Percentiles rank a stretch among this genome's conserved stretches.
These are phyloP conservation scores for Cerioporus squamosus DNA, from an alignment of 1,284 basidiomycete genomes.

Conservation along the genomic window DNA sequence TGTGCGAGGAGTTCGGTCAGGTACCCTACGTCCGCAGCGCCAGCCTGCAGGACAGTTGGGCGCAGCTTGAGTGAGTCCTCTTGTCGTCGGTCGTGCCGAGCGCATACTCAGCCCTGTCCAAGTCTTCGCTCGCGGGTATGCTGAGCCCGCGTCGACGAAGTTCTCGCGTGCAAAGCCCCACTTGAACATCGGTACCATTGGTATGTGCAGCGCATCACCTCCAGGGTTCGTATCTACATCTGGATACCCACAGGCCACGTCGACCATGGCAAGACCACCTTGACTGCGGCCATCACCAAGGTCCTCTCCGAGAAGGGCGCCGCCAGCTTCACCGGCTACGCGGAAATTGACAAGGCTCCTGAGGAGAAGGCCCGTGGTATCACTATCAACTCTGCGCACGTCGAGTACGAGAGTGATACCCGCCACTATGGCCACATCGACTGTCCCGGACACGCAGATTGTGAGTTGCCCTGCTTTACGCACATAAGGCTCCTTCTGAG, in stretches of 20 bases:
- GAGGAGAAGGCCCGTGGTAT: constrained; percentile 99
- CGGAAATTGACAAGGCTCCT: constrained; percentile 99
- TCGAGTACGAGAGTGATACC: constrained; percentile 94
- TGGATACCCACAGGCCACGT: constrained; percentile 70
- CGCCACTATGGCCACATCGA: constrained; percentile 99
- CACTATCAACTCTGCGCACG: constrained; percentile 94
- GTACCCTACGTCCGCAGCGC: constrained; percentile 25
- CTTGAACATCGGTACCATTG: constrained; percentile 97
- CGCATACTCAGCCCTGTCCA: constrained; percentile 1
- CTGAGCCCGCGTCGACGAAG: constrained; percentile 66
- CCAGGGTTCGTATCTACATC: constrained; percentile 2
- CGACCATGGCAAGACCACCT: constrained; percentile 95
- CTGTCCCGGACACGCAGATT: constrained; percentile 95
- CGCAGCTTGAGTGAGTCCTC: constrained; percentile 27
- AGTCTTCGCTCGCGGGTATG: constrained; percentile 64
- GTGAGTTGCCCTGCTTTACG: constrained; percentile 45
- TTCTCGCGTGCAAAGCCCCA: constrained; percentile 91
- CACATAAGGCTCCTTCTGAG: not conserved
- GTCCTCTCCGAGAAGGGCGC: constrained; percentile 83
- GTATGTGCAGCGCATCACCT: constrained; percentile 41
- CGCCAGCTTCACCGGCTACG: constrained; percentile 97
- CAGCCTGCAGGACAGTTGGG: constrained; percentile 26
- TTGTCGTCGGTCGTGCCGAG: not conserved
- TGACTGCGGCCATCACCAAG: constrained; percentile 99
- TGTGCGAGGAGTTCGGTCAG: constrained; percentile 34